phyloP scores from a whole-genome alignment of 768 basidiomycete species.

The Suillus clintonianus region DNA sequence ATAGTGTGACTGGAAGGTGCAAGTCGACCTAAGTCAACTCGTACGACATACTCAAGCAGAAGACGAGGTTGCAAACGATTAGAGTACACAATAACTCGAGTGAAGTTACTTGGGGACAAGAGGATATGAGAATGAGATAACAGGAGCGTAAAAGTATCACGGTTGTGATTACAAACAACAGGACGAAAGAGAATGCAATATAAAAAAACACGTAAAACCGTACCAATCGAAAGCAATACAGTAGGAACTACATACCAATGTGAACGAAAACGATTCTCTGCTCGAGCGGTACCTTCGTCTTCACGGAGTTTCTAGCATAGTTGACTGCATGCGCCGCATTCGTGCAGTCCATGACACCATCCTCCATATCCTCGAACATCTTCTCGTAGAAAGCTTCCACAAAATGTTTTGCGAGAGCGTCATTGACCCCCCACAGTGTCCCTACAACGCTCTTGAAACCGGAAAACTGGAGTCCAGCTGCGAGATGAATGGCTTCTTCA shows the following conservation, averaged over 20 bases:
- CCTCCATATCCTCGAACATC: constrained; percentile 1
- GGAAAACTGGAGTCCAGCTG: constrained; percentile 20
- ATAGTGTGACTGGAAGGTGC: too few species aligned
- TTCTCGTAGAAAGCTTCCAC: background rate
- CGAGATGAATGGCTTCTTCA: constrained; percentile 23
- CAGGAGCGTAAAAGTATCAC: too few species aligned
- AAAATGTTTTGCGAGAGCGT: background rate
- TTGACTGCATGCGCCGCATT: constrained; percentile 6
- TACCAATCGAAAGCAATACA: background rate
- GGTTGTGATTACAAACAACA: background rate
- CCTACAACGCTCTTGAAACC: constrained; percentile 24
- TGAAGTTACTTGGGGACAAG: too few species aligned
- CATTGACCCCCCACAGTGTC: constrained; percentile 21
- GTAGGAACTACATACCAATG: constrained; percentile 3
- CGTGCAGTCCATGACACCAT: constrained; percentile 2
- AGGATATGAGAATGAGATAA: too few species aligned
- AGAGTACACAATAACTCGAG: too few species aligned
- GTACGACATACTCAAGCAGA: too few species aligned
- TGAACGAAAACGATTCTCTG: constrained; percentile 9
- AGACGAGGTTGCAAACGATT: too few species aligned
- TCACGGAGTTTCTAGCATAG: background rate
- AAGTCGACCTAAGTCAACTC: too few species aligned
- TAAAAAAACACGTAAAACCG: background rate
- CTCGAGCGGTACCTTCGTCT: background rate
- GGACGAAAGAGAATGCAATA: background rate